Evolutionary conservation across 768 basidiomycete genomes (phyloP), one percentile per base, ranked within the genome.

Genomic region (Tremella yokohamensis): DNA sequence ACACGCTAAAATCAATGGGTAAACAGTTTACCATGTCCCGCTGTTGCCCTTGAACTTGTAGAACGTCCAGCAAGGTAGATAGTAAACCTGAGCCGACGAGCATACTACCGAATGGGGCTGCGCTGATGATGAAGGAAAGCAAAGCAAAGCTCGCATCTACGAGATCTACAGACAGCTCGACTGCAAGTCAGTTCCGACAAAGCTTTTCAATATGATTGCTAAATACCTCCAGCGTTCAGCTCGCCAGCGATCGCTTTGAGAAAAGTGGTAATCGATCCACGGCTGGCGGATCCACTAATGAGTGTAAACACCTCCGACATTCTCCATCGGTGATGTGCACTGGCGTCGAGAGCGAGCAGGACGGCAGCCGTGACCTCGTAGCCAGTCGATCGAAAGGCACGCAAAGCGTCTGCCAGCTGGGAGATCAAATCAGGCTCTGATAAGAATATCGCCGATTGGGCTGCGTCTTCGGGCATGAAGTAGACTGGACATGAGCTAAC

Each of bases 231-330:
- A n/a, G 61, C 52, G 2, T 59, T 57, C 19, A 91, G 84, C 59
- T 90, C 87, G 16, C 81, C 74, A 16, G 90, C 86, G 20, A 88
- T 88, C 77, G 85, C 87, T 60, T 92, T 84, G 54, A 97, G 81
- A 37, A 92, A 80, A 25, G 87, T 86, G 86, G 98, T 90, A 22
- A 99, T 76, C 40, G 91, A 87, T 12, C 96, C 96, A 70, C 98
- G 96, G 68, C 91, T 96, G 54, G 97, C 90, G 44, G 90, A 90
- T 22, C 90, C 93, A 73, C 96, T 96, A 38, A 98, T 83, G 1
- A 92, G 87, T 3, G 87, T 86, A 47, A 96, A 77, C 39, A 94
- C 90, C 71, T 98, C 96, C 66, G 85, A 84, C 37, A 89, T 82
- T 72, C 87, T 90, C 59, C 79, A 81, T 60, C 90, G 84, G 74